Percentiles rank a stretch among this genome's conserved stretches.
These are phyloP conservation scores for Podaxis sp. DNA, from an alignment of 768 basidiomycete species.

Conservation along the genomic window DNA sequence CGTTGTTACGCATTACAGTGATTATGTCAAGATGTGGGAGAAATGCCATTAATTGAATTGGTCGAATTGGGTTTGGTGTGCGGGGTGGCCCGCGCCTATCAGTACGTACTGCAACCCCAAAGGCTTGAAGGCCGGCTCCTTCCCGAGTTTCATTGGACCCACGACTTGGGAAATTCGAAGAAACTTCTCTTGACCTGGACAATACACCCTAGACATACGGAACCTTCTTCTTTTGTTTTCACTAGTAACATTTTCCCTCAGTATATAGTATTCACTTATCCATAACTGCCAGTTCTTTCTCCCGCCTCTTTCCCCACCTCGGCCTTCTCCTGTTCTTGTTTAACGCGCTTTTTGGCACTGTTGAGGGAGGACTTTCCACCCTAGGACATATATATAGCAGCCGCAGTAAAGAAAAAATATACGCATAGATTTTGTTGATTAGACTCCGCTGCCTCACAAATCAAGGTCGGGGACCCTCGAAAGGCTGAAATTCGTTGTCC, in stretches of 20 bases:
- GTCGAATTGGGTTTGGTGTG: background rate
- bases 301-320: background rate
- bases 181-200: too few relatives aligned
- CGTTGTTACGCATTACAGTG: conserved; percentile 34
- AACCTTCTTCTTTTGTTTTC: background rate
- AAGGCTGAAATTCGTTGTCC: too few relatives aligned
- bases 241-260: background rate
- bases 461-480: too few relatives aligned
- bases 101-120: background rate
- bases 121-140: too few relatives aligned
- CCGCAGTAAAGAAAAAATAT: too few relatives aligned
- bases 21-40: conserved; percentile 54
- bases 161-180: too few relatives aligned
- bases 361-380: too few relatives aligned
- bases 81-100: background rate
- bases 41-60: conserved; percentile 25
- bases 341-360: too few relatives aligned
- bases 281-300: background rate
- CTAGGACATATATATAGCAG: too few relatives aligned
- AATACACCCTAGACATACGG: background rate
- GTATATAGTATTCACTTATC: background rate
- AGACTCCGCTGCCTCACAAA: too few relatives aligned
- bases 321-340: background rate
- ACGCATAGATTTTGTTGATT: too few relatives aligned
- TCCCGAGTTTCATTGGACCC: too few relatives aligned